Evolutionary conservation across 345 rosid genomes (phyloP), one percentile per base, ranked within the genome.

Genomic region (Bruguiera gymnorhiza): DNA sequence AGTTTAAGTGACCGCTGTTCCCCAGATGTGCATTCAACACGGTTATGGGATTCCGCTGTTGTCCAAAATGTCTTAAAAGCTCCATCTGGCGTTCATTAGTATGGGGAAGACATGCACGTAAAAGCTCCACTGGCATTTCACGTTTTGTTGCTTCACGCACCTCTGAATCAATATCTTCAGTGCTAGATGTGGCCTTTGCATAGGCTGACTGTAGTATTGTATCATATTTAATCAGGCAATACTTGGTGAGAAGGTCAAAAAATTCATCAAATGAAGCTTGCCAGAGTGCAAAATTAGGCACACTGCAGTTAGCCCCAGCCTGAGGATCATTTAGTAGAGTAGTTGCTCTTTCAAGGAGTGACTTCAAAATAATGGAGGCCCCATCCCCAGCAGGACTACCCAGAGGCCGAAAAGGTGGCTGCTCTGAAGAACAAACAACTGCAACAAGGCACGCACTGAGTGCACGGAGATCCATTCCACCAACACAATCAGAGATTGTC

Each of bases 101-200:
- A 81, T 92, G 99, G 65, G 91, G 94, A 37, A 96, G 92, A 72
- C 98, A 89, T 15, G 97, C 96, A 24, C 96, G 94, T 69, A 96
- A 74, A 58, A 96, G 96, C 75, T 96, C 99, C 69, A 89, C 89
- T 48, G 99, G 99, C 97, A 96, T 90, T 80, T 96, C 99, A 43
- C 81, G 82, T 80, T 86, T 89, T 71, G 90, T 89, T 61, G 96
- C 96, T 52, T 37, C 60, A 1, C 51, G 68, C 19, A 73, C 71
- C 61, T 85, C 91, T 26, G 81, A 29, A 78, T 87, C 91, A 70
- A 81, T 77, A 46, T 73, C 82, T 58, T 92, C 96, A 10, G 83
- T 48, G 59, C 71, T 75, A 0, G 81, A 71, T 27, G 79, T 85
- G 62, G 76, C 74, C 76, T 84, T 86, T 56, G 84, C 70, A 73